Conservation (phyloP, 768 basidiomycete genomes). For the Xerocomellus chrysenteron region DNA sequence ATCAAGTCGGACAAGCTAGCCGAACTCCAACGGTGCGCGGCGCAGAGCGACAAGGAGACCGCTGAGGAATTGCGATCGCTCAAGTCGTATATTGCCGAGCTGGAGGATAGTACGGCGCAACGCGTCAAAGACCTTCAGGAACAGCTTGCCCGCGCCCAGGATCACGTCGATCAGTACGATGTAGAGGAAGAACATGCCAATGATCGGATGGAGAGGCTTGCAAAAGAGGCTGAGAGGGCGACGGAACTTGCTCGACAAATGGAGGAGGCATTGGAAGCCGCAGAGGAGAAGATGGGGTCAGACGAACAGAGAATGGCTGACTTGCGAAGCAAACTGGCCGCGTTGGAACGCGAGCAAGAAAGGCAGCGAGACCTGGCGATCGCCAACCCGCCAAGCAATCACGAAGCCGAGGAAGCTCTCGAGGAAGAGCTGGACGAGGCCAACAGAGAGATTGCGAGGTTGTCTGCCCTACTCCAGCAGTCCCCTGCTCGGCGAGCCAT, state of each 20-base stretch:
- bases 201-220: constrained; percentile 50
- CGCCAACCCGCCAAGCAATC: constrained; percentile 34
- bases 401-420: constrained; percentile 59
- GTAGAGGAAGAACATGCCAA: constrained; percentile 47
- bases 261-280: constrained; percentile 74
- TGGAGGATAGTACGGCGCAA: constrained; percentile 56
- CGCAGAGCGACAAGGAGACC: constrained; percentile 23
- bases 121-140: constrained; percentile 57
- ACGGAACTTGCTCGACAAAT: constrained; percentile 61
- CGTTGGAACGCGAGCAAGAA: constrained; percentile 60
- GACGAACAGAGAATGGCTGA: constrained; percentile 56
- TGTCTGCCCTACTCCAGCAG: constrained; percentile 65
- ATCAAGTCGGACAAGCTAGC: constrained; percentile 27
- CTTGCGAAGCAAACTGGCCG: constrained; percentile 49
- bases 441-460: constrained; percentile 68
- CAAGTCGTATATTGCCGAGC: constrained; percentile 53
- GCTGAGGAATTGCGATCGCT: constrained; percentile 38
- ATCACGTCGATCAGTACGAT: constrained; percentile 44
- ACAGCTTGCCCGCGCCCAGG: constrained; percentile 48
- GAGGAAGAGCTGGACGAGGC: constrained; percentile 79
- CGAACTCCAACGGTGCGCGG: constrained; percentile 27
- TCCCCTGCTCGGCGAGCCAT: constrained; percentile 77
- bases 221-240: constrained; percentile 51
- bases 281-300: constrained; percentile 65
- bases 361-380: constrained; percentile 25